These are phyloP conservation scores for Hysterium pulicare DNA, from an alignment of 2,329 filamentous ascomycete genomes.

Conservation along the genomic window DNA sequence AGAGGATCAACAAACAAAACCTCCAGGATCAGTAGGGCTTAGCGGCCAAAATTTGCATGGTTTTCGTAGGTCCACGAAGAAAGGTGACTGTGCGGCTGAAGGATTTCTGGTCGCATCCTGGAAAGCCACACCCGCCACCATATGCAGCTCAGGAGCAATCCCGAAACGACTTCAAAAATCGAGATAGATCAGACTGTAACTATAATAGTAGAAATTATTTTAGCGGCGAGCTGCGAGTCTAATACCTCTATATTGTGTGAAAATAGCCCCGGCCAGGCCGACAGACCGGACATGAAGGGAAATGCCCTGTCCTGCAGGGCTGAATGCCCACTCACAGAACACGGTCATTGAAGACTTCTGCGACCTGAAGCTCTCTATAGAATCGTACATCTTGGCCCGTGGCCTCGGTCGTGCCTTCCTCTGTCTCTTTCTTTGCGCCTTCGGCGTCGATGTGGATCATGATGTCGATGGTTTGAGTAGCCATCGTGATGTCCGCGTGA, in stretches of 20 bases:
- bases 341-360: background rate
- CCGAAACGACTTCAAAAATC: background rate
- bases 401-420: background rate
- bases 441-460: background rate
- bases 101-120: background rate
- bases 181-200: background rate
- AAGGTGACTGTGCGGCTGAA: background rate
- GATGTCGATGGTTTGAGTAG: conserved; percentile 2
- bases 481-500: conserved; percentile 6
- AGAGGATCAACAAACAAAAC: too few species aligned
- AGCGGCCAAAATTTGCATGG: too few species aligned
- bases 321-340: conserved; percentile 1
- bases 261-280: conserved; percentile 4
- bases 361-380: conserved; percentile 9
- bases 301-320: conserved; percentile 14
- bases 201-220: conserved; percentile 8
- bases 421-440: background rate
- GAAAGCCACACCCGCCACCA: conserved; percentile 1
- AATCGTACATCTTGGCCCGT: conserved; percentile 12
- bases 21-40: too few species aligned
- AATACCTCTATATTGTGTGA: conserved; percentile 14
- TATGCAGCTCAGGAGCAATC: background rate
- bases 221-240: conserved; percentile 12
- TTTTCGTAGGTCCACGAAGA: too few species aligned
- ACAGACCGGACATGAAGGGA: too few species aligned